phyloP scores from a whole-genome alignment of 306 rosid species.

The Castanopsis chinensis region DNA sequence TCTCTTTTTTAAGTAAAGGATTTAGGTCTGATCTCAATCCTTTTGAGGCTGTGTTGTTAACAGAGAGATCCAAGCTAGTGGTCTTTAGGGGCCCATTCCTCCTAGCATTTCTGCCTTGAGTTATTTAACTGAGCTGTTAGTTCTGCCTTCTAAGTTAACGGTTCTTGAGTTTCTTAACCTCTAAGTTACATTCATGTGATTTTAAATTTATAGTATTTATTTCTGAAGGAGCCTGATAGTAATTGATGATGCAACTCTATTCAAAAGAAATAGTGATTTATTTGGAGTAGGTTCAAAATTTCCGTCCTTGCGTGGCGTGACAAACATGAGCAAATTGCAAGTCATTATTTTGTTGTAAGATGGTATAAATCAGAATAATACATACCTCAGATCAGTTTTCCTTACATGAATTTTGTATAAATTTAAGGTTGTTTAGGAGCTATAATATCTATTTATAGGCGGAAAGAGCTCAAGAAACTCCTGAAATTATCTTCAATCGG shows the following conservation, averaged over 20 bases:
- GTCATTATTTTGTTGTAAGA: neutral
- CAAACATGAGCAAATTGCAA: slow-evolving; percentile 6
- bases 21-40: too few relatives aligned
- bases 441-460: neutral
- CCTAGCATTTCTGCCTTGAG: too few relatives aligned
- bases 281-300: slow-evolving; percentile 14
- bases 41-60: too few relatives aligned
- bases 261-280: slow-evolving; percentile 30
- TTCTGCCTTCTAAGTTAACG: neutral
- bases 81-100: too few relatives aligned
- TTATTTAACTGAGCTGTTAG: slow-evolving; percentile 6
- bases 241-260: neutral
- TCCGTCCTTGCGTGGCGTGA: slow-evolving; percentile 12
- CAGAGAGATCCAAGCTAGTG: too few relatives aligned
- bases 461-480: too few relatives aligned
- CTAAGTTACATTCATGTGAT: neutral
- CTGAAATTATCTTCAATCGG: too few relatives aligned
- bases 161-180: neutral
- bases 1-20: too few relatives aligned
- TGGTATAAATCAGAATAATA: neutral
- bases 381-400: neutral
- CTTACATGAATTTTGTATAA: neutral
- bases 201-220: neutral
- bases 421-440: slow-evolving; percentile 29
- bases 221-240: neutral